Conservation (phyloP, 495 filamentous ascomycete species). For the Aspergillus bridgeri region DNA sequence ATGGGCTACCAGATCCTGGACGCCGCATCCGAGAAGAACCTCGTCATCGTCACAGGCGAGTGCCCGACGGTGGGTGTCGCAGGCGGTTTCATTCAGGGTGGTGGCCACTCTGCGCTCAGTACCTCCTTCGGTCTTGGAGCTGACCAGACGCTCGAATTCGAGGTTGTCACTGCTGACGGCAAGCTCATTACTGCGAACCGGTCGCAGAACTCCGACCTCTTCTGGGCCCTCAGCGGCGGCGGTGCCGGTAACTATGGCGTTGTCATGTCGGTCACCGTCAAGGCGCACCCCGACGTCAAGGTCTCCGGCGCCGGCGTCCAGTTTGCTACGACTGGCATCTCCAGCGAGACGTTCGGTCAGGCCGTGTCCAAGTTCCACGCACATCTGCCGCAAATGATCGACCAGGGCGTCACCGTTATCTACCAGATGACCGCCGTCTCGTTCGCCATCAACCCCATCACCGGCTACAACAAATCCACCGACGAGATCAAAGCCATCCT, state of each 20-base stretch:
- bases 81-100: slow-evolving; percentile 60
- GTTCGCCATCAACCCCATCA: slow-evolving; percentile 46
- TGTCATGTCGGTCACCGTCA: slow-evolving; percentile 52
- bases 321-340: slow-evolving; percentile 25
- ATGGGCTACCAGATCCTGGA: slow-evolving; percentile 48
- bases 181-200: slow-evolving; percentile 52
- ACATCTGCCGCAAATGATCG: slow-evolving; percentile 44
- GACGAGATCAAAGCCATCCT: slow-evolving; percentile 28
- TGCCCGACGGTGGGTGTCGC: slow-evolving; percentile 43
- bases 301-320: slow-evolving; percentile 27
- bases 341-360: slow-evolving; percentile 42
- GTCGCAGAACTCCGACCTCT: slow-evolving; percentile 54
- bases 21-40: slow-evolving; percentile 32
- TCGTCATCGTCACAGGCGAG: slow-evolving; percentile 34
- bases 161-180: slow-evolving; percentile 57
- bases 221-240: slow-evolving; percentile 67
- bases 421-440: slow-evolving; percentile 45
- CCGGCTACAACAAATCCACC: slow-evolving; percentile 32
- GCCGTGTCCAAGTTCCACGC: slow-evolving; percentile 43
- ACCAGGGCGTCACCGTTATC: slow-evolving; percentile 45
- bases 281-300: slow-evolving; percentile 39
- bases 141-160: slow-evolving; percentile 60
- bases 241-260: slow-evolving; percentile 64
- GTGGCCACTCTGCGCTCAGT: slow-evolving; percentile 58
- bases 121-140: slow-evolving; percentile 57